phyloP scores from a whole-genome alignment of 805 yeast species.

The Candida oleophila region DNA sequence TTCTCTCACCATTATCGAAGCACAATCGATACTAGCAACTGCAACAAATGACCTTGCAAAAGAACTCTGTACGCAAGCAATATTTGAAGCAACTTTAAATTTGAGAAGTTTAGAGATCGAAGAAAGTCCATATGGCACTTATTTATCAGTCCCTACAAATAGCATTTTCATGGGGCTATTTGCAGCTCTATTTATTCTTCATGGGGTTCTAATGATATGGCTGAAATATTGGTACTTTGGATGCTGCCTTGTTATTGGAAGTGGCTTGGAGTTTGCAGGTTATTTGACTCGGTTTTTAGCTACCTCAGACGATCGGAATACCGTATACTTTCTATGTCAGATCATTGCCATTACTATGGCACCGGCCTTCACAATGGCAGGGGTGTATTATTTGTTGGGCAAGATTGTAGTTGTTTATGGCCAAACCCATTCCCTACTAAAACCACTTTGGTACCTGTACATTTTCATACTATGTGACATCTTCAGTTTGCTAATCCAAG shows the following conservation, averaged over 20 bases:
- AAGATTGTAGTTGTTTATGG: conserved; percentile 62
- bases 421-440: conserved; percentile 43
- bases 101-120: conserved; percentile 13
- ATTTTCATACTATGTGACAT: conserved; percentile 69
- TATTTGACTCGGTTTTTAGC: conserved; percentile 60
- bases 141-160: conserved; percentile 56
- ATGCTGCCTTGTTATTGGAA: conserved; percentile 52
- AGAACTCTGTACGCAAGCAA: conserved; percentile 18
- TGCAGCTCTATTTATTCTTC: conserved; percentile 35
- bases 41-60: conserved; percentile 26
- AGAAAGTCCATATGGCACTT: conserved; percentile 35
- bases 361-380: conserved; percentile 85
- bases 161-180: conserved; percentile 54
- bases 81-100: conserved; percentile 20
- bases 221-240: conserved; percentile 68
- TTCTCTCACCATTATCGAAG: conserved; percentile 27
- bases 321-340: conserved; percentile 57
- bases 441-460: conserved; percentile 61
- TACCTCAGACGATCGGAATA: conserved; percentile 27
- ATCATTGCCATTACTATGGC: conserved; percentile 70
- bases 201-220: conserved; percentile 31
- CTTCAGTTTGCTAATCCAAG: conserved; percentile 64
- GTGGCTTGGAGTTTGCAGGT: conserved; percentile 63
- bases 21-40: conserved; percentile 29
- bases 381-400: conserved; percentile 70